Base-by-base conservation (phyloP, 768 basidiomycete genomes). In the Saitozyma sp. region DNA sequence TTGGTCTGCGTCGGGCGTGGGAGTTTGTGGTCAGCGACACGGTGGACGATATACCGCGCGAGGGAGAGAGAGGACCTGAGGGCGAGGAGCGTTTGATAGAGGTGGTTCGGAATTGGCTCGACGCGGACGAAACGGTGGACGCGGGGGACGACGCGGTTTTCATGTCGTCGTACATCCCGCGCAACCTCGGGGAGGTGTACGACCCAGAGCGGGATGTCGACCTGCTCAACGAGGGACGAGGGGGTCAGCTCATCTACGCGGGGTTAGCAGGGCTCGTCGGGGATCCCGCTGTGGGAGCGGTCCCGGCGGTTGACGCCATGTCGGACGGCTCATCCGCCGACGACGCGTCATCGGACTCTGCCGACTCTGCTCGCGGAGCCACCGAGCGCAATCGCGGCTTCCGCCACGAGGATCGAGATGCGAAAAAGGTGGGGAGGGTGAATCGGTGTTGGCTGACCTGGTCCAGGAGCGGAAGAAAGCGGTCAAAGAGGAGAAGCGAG, bases 131-230 rank as follows among this genome's bases (percentile, higher is more conserved):
- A 5, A 48, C 58, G 53, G 60, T 67, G 9, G 50, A 65, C 39
- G 57, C 60, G 17, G 50, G 40, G 1, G 93, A 96, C 77, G 93
- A 98, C 74, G 85, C 86, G 8, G 86, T 98, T 11, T 99, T 99
- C 83, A 80, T 92, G 76, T 84, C 84, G 37, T 90, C 92, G 0
- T 97, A 91, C 81, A 99, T 98, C 68, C 96, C 96, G 13, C 87
- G 94, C 41, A 88, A 87, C 20, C 81, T 99, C 53, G 90, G 91
- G 66, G 92, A 98, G 73, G 88, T 99, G 8, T 91, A 88, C 75
- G 92, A 98, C 77, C 92, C 94, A 0, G 96, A 99, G 76, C 84
- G 94, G 38, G 95, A 97, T 74, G 88, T 92, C 10, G 91, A 87
- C 42, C 84, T 85, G 17, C 82, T 94, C 49, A 83, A 83, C 16